A percentile compares a stretch with the other conserved stretches of the same genome.
Conservation (phyloP, 805 yeast species). For the Metschnikowia henanensis region DNA sequence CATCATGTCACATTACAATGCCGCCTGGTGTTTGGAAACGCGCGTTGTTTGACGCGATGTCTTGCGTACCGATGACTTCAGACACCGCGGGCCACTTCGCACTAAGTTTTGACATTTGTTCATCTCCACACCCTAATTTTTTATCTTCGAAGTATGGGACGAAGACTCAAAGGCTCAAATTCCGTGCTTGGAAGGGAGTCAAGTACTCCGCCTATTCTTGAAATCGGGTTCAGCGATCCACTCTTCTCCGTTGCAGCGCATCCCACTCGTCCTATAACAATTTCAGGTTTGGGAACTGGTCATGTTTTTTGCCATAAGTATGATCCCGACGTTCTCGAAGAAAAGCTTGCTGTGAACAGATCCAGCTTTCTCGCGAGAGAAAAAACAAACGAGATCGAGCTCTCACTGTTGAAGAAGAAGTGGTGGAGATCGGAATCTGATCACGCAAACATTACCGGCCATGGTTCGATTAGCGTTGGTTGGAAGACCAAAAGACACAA, state of each 20-base stretch:
- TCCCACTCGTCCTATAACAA: conserved; percentile 64
- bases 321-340: conserved; percentile 47
- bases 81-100: too few species aligned
- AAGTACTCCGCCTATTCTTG: conserved; percentile 43
- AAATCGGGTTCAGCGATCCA: conserved; percentile 55
- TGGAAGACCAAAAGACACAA: conserved; percentile 95
- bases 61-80: too few species aligned
- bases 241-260: conserved; percentile 79
- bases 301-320: conserved; percentile 64
- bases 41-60: too few species aligned
- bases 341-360: conserved; percentile 23
- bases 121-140: too few species aligned
- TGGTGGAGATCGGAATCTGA: conserved; percentile 47
- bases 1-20: too few species aligned
- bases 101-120: too few species aligned
- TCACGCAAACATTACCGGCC: conserved; percentile 24
- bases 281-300: conserved; percentile 82
- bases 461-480: conserved; percentile 32
- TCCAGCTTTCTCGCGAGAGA: conserved; percentile 23
- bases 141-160: conserved; percentile 11
- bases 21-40: too few species aligned
- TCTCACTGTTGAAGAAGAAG: conserved; percentile 37
- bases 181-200: conserved; percentile 33
- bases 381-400: conserved; percentile 21
- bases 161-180: conserved; percentile 26